A percentile compares a stretch with the other conserved stretches of the same genome.
Evolutionary conservation across 2,329 filamentous ascomycete genomes (phyloP).

Genomic region (Rhytidhysteron rufulum): DNA sequence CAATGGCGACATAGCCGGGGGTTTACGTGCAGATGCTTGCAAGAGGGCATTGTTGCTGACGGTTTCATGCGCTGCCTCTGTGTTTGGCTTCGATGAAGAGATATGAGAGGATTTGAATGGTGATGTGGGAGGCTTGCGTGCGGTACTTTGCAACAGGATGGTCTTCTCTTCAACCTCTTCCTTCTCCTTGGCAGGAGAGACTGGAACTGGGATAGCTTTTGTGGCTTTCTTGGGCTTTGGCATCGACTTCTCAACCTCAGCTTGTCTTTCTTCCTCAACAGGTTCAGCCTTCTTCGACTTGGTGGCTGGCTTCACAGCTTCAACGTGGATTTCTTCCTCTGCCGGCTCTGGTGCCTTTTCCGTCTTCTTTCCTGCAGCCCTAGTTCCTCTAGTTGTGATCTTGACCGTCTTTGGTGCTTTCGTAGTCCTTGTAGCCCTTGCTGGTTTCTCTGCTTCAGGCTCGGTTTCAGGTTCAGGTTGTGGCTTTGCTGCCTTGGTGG

Average conservation of each 20-base stretch:
- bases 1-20: conserved; percentile 5
- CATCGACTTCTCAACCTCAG: too few relatives aligned
- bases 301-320: not conserved
- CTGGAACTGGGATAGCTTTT: too few relatives aligned
- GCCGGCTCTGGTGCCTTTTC: not conserved
- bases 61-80: not conserved
- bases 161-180: not conserved
- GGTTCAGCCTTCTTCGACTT: not conserved
- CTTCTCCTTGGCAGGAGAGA: not conserved
- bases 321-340: not conserved
- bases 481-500: too few relatives aligned
- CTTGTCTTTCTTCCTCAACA: too few relatives aligned
- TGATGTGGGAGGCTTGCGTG: not conserved
- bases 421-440: not conserved
- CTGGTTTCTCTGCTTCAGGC: too few relatives aligned
- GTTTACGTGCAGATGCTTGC: conserved; percentile 6
- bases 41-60: conserved; percentile 5
- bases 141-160: not conserved
- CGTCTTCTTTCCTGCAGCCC: not conserved
- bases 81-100: not conserved
- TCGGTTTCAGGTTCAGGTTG: too few relatives aligned
- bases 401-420: not conserved
- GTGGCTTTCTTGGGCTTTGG: too few relatives aligned
- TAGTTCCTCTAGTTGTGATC: not conserved
- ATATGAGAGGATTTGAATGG: conserved; percentile 1